Percentiles rank a stretch among this genome's conserved stretches.
phyloP scores from a whole-genome alignment of 1,284 basidiomycete species.

The Gymnopus androsaceus region DNA sequence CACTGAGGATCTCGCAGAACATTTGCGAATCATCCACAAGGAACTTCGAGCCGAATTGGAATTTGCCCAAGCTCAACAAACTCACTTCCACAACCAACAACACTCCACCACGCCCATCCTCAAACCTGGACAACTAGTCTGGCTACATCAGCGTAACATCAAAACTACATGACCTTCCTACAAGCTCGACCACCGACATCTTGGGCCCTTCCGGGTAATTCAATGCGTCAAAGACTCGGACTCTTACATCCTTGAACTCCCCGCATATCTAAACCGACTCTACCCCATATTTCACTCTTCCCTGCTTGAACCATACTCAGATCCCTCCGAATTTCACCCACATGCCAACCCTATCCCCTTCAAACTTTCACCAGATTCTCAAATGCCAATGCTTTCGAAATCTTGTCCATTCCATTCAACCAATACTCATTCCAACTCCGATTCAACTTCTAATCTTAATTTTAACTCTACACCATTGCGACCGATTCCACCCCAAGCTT shows the following conservation, averaged over 20 bases:
- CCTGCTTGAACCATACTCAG: constrained; percentile 36
- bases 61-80: constrained; percentile 27
- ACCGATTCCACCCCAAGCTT: no score
- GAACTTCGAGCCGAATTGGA: constrained; percentile 31
- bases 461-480: no score
- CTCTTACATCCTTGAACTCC: constrained; percentile 33
- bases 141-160: no score
- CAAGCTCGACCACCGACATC: no score
- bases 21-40: constrained; percentile 25
- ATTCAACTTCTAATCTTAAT: no score
- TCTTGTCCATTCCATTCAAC: no score
- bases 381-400: no score
- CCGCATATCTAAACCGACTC: constrained; percentile 30
- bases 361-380: constrained; percentile 16
- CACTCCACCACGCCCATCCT: not conserved
- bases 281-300: constrained; percentile 44
- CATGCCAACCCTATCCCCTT: constrained; percentile 24
- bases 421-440: no score
- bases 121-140: no score
- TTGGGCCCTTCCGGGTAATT: not conserved
- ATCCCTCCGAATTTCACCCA: constrained; percentile 25
- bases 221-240: not conserved
- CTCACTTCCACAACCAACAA: constrained; percentile 25
- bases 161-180: no score
- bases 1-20: constrained; percentile 22